Base-by-base conservation (phyloP, 805 yeast species). In the Lachancea lanzarotensis region DNA sequence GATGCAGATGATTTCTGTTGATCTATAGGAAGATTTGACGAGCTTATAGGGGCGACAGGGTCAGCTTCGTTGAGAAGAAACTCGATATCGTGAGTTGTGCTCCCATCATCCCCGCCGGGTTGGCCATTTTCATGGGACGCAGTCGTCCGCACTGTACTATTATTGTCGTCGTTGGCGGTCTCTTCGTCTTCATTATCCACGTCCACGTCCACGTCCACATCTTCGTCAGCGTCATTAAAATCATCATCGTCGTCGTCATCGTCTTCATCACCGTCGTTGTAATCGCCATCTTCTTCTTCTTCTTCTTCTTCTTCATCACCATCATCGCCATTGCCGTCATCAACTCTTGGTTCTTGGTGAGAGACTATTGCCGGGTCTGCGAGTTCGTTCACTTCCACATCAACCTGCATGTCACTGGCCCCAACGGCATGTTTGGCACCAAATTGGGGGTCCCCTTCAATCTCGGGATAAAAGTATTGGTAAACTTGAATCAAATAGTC, bases 401-500 rank as follows among this genome's bases (percentile, higher is more conserved):
- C 42, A 2, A 36, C 36, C 20, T 36, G 45, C 45, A 42, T 36
- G 13, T 42, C 43, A 25, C 32, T 37, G 13, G 32, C 15, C 7
- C 16, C 22, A 11, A 12, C 18, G 34, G n/a, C 26, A 17, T 13
- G 35, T 17, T 27, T 35, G 12, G 34, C 33, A 18, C 35, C 35
- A 22, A 16, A 22, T 15, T 17, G 32, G 12, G 40, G 27, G 15
- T 37, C 45, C 9, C 32, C 37, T 2, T 40, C 38, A 38, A 42
- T 20, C 43, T 55, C 18, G 56, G 64, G 35, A 36, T 57, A 61
- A 37, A 63, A 63, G 44, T 59, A 62, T 45, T 56, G 54, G 44
- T 60, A 59, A 8, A 57, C 58, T 38, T 60, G 63, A 13, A 60
- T 42, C 31, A 63, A 45, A 38, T 63, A 62, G 15, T 57, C 60